These are phyloP conservation scores for Nitzschia palea DNA, from an alignment of 108 stramenopile species.

Conservation along the genomic window DNA sequence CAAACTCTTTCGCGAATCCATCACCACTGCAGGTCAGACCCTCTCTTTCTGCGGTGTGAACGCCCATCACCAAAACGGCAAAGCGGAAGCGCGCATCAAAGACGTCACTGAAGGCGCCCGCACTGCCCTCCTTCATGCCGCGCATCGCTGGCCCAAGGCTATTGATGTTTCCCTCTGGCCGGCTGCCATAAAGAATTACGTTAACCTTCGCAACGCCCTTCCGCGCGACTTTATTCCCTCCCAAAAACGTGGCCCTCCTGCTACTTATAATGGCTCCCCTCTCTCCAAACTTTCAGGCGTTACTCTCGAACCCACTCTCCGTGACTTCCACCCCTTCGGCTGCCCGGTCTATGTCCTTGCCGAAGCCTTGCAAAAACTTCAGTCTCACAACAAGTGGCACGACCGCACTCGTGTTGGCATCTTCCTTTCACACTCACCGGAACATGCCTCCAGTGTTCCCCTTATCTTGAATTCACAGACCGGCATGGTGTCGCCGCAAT, in stretches of 20 bases:
- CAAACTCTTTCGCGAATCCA: conserved; percentile 14
- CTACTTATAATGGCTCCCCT: neutral
- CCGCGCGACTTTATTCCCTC: too few relatives aligned
- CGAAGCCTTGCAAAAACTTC: neutral
- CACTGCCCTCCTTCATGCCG: conserved; percentile 51
- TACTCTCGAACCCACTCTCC: conserved; percentile 11
- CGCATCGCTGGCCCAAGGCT: conserved; percentile 38
- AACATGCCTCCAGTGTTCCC: conserved; percentile 31
- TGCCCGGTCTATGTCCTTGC: conserved; percentile 29
- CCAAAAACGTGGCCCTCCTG: neutral
- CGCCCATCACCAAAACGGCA: conserved; percentile 56
- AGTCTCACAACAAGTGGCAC: conserved; percentile 34
- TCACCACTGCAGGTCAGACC: conserved; percentile 16
- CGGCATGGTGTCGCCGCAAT: conserved; percentile 45
- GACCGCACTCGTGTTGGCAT: conserved; percentile 34
- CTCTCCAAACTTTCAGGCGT: conserved; percentile 7
- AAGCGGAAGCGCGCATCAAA: conserved; percentile 40
- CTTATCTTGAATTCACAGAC: conserved; percentile 37
- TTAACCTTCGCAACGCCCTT: neutral
- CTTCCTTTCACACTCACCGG: conserved; percentile 36
- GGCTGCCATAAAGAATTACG: neutral
- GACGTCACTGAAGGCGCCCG: conserved; percentile 33
- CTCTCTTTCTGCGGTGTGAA: conserved; percentile 43
- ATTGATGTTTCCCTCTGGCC: conserved; percentile 51
- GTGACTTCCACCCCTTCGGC: conserved; percentile 27